Conservation (phyloP, 345 rosid species). For the Citrus cavaleriei region DNA sequence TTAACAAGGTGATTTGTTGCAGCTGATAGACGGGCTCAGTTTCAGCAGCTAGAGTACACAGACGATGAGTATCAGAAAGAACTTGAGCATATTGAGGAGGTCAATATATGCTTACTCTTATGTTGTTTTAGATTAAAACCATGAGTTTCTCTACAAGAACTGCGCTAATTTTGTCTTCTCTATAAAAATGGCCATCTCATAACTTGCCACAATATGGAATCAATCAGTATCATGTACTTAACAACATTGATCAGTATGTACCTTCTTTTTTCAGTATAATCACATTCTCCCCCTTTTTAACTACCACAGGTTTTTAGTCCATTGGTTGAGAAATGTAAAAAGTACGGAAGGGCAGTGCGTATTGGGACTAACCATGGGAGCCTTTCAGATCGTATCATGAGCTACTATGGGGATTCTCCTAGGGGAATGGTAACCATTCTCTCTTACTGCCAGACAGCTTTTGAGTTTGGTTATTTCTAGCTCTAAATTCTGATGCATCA, state of each 20-base stretch:
- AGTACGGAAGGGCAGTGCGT: constrained; percentile 97
- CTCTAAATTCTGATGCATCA: constrained; percentile 14
- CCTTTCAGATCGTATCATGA: constrained; percentile 99
- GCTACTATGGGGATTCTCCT: constrained; percentile 96
- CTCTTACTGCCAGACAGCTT: constrained; percentile 10
- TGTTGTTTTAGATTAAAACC: background rate
- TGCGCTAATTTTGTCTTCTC: background rate
- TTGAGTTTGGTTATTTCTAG: constrained; percentile 12
- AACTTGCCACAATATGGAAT: background rate
- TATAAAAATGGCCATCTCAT: background rate
- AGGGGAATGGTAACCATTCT: constrained; percentile 81
- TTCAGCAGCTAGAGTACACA: constrained; percentile 85
- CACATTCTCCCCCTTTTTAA: constrained; percentile 1
- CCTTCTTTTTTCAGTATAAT: background rate
- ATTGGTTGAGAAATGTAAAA: constrained; percentile 96
- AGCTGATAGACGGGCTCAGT: constrained; percentile 97
- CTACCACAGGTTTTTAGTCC: constrained; percentile 75
- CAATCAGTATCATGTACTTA: background rate
- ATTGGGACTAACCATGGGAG: constrained; percentile 99
- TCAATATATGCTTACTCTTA: constrained; percentile 11
- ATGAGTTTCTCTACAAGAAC: background rate
- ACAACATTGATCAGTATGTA: background rate
- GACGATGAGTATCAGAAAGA: constrained; percentile 95
- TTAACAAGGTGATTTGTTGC: constrained; percentile 27
- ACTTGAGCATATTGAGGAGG: constrained; percentile 92